Percentiles rank a stretch among this genome's conserved stretches.
Conservation (phyloP, 805 yeast species). For the Isabelozyma rhagii region DNA sequence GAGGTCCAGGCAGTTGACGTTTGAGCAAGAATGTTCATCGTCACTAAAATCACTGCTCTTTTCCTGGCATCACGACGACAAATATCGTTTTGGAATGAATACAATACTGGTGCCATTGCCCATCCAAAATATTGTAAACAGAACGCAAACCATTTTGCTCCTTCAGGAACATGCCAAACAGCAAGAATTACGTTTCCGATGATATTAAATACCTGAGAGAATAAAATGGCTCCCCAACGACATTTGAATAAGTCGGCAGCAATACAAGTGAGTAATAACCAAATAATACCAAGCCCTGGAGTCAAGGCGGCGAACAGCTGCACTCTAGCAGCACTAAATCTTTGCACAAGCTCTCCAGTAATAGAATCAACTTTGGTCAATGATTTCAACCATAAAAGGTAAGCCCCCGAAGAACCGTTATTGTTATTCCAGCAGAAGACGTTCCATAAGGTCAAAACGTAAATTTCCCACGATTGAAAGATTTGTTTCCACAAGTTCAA, state of each 20-base stretch:
- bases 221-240: conserved; percentile 52
- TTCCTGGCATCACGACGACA: conserved; percentile 55
- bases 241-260: conserved; percentile 41
- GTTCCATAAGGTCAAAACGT: conserved; percentile 52
- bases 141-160: conserved; percentile 67
- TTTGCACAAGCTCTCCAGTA: conserved; percentile 1
- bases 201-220: conserved; percentile 53
- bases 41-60: conserved; percentile 55
- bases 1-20: conserved; percentile 54
- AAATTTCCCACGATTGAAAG: conserved; percentile 57
- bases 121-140: conserved; percentile 58
- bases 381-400: conserved; percentile 53
- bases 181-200: conserved; percentile 54
- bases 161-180: conserved; percentile 53
- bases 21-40: conserved; percentile 54
- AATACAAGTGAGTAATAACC: conserved; percentile 35
- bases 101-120: conserved; percentile 61
- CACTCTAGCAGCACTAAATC: conserved; percentile 26
- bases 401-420: conserved; percentile 44
- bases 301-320: conserved; percentile 45
- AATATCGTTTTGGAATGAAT: conserved; percentile 57
- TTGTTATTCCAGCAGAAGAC: conserved; percentile 62
- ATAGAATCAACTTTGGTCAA: conserved; percentile 36
- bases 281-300: conserved; percentile 41
- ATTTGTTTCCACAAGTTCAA: conserved; percentile 50